Evolutionary conservation across 2,329 filamentous ascomycete species (phyloP).

Genomic region (Scorias spongiosa): DNA sequence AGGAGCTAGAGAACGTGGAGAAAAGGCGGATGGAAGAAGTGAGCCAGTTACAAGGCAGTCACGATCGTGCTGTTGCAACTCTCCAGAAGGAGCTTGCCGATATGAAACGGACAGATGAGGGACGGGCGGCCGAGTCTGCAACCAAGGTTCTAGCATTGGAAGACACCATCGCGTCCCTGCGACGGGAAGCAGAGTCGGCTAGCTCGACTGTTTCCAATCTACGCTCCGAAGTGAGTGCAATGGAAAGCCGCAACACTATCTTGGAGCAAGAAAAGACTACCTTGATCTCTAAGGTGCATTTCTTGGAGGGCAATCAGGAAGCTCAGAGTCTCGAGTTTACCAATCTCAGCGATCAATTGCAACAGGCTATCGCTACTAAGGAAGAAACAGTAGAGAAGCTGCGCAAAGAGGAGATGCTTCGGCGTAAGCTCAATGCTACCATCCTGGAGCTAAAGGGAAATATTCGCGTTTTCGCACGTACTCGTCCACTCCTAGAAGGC

Average conservation of each 20-base stretch:
- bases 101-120: slow-evolving; percentile 37
- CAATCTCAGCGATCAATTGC: slow-evolving; percentile 63
- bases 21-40: slow-evolving; percentile 54
- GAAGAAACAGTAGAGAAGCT: slow-evolving; percentile 65
- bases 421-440: slow-evolving; percentile 88
- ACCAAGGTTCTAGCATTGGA: slow-evolving; percentile 32
- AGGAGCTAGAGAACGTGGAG: slow-evolving; percentile 42
- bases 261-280: slow-evolving; percentile 63
- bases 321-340: slow-evolving; percentile 78
- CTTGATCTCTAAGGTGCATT: slow-evolving; percentile 68
- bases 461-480: slow-evolving; percentile 94
- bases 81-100: slow-evolving; percentile 37
- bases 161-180: slow-evolving; percentile 10
- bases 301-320: slow-evolving; percentile 78
- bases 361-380: slow-evolving; percentile 57
- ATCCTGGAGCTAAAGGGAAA: slow-evolving; percentile 97
- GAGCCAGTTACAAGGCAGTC: slow-evolving; percentile 45
- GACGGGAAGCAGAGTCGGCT: slow-evolving; percentile 30
- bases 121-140: slow-evolving; percentile 35
- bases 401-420: slow-evolving; percentile 77
- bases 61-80: slow-evolving; percentile 52
- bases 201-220: slow-evolving; percentile 43
- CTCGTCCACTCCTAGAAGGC: slow-evolving; percentile 58
- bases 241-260: slow-evolving; percentile 38
- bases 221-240: slow-evolving; percentile 36